Conservation (phyloP, 139 green algal species). For the Asterochloris sp. region DNA sequence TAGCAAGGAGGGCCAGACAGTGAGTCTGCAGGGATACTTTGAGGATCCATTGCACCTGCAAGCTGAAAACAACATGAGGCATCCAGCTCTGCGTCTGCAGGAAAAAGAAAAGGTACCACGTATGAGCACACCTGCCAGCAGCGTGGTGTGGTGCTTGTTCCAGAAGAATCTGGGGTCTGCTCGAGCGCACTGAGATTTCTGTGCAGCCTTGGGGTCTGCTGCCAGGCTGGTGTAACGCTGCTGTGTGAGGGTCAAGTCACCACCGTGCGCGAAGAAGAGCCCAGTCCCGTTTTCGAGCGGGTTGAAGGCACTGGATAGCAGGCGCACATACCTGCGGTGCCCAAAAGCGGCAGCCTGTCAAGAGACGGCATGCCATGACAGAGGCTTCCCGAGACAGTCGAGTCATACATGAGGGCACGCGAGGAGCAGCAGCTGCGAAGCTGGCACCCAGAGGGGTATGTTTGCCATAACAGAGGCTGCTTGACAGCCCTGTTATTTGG, state of each 20-base stretch:
- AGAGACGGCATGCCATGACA: not conserved
- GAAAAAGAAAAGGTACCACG: no score
- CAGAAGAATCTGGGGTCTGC: slow-evolving; percentile 71
- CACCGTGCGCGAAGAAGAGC: slow-evolving; percentile 72
- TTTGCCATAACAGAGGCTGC: no score
- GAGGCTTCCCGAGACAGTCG: not conserved
- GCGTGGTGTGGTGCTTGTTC: slow-evolving; percentile 58
- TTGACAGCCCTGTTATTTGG: no score
- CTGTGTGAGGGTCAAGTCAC: slow-evolving; percentile 70
- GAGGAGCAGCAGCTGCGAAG: no score
- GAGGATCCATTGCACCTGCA: no score
- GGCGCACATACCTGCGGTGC: slow-evolving; percentile 30
- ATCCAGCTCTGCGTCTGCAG: no score
- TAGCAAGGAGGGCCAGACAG: not conserved
- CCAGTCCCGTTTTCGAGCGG: slow-evolving; percentile 48
- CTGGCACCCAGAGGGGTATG: no score
- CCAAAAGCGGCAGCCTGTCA: not conserved
- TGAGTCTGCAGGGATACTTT: no score
- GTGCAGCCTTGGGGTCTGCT: not conserved
- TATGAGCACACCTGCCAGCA: slow-evolving; percentile 48
- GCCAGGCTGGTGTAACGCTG: slow-evolving; percentile 50
- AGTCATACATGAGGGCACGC: no score
- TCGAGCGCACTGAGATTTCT: slow-evolving; percentile 23
- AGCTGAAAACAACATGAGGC: no score
- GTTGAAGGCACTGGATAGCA: slow-evolving; percentile 56